A percentile compares a stretch with the other conserved stretches of the same genome.
Conservation (phyloP, 129 eudicot genomes). For the Centrapalus pauciflorus region DNA sequence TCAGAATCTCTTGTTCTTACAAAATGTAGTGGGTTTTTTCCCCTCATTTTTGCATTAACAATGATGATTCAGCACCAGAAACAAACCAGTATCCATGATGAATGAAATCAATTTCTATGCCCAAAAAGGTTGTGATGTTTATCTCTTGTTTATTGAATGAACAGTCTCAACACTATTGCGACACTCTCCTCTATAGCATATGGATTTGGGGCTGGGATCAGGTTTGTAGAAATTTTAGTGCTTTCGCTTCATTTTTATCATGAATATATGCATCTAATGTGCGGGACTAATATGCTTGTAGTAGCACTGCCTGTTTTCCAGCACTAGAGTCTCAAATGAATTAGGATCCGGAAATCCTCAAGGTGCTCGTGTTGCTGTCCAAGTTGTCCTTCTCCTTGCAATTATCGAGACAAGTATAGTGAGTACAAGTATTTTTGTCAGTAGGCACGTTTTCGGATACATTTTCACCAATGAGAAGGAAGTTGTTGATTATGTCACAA, state of each 20-base stretch:
- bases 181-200: slow-evolving; percentile 64
- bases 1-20: too few relatives aligned
- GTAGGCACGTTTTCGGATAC: slow-evolving; percentile 55
- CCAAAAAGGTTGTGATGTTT: background rate
- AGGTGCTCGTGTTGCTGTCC: slow-evolving; percentile 52
- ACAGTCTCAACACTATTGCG: slow-evolving; percentile 55
- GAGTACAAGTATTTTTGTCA: slow-evolving; percentile 34
- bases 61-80: background rate
- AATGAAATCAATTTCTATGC: too few relatives aligned
- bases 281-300: background rate
- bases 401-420: slow-evolving; percentile 31
- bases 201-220: slow-evolving; percentile 64
- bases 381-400: slow-evolving; percentile 49
- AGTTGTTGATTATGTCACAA: slow-evolving; percentile 66
- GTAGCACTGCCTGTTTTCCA: slow-evolving; percentile 19
- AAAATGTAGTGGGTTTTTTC: too few relatives aligned
- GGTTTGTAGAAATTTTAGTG: slow-evolving; percentile 31
- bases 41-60: background rate
- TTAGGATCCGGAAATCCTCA: slow-evolving; percentile 65
- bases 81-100: background rate
- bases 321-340: slow-evolving; percentile 72
- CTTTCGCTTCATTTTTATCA: background rate
- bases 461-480: slow-evolving; percentile 63
- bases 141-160: slow-evolving; percentile 4
- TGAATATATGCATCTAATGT: background rate